Evolutionary conservation across 169 alveolate species (phyloP), one percentile per base, ranked within the genome.

Genomic region (Perkinsus olseni): DNA sequence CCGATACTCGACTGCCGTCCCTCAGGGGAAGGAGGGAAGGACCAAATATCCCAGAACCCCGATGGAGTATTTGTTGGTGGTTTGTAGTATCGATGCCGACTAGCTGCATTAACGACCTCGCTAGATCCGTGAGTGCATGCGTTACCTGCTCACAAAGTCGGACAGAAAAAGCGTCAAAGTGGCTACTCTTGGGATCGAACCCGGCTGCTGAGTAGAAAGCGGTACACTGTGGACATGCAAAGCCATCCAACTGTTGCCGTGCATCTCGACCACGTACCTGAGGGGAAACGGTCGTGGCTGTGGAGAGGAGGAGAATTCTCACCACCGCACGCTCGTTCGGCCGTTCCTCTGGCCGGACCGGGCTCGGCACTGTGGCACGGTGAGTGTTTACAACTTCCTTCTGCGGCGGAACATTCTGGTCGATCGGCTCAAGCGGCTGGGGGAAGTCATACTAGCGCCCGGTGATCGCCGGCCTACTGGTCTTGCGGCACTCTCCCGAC

Each of bases 151-250:
- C 21, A 40, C 11, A 3, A 62, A 62, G 34, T 21, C 50, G 50
- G 50, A 40, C 50, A 11, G 50, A 40, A 40, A 40, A 3, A 11
- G 31, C 1, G 82, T 13, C 1, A 62, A 62, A 62, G 31, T 62
- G 82, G 8, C 82, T 62, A 62, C 82, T 24, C 82, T 62, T 13
- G 82, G 82, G 82, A 62, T 62, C 82, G 82, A 62, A 62, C 82
- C 82, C 82, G 82, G 82, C 82, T 62, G 82, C 82, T 62, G 82
- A 62, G 17, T 62, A 62, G 82, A 62, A 62, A 62, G 82, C 82
- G 8, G 82, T 62, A 62, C 82, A 62, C 34, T 62, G 82, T 21
- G 82, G 82, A 24, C 82, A 62, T 21, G 82, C 82, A 24, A 21
- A 62, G 34, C 82, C 82, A 62, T 62, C 82, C 0, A 62, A 24